Conservation (phyloP, 805 yeast genomes). For the Wickerhamiella vanderwaltii region DNA sequence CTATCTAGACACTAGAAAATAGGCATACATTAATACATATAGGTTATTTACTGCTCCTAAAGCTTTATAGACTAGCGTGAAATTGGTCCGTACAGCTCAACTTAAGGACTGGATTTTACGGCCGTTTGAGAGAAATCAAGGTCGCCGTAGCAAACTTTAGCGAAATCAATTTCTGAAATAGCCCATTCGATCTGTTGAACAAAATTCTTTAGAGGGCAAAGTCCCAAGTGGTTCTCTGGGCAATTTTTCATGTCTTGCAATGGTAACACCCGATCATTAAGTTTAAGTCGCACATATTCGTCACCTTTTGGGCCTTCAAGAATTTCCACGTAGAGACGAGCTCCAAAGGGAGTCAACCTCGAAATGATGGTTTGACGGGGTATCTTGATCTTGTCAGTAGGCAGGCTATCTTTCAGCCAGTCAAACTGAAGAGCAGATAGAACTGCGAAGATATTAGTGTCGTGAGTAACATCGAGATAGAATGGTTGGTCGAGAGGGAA, state of each 20-base stretch:
- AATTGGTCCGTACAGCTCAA: no score
- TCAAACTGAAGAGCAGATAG: constrained; percentile 52
- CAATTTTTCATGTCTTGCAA: constrained; percentile 27
- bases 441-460: constrained; percentile 50
- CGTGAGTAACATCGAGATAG: constrained; percentile 66
- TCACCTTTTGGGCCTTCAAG: constrained; percentile 23
- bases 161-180: constrained; percentile 23
- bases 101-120: no score
- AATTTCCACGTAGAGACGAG: constrained; percentile 31
- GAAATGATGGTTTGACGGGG: constrained; percentile 32
- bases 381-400: constrained; percentile 33
- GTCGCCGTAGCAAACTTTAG: constrained; percentile 21
- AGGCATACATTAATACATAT: background rate
- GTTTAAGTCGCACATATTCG: constrained; percentile 25
- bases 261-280: constrained; percentile 31
- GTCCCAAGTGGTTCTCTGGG: constrained; percentile 24
- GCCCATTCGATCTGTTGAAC: constrained; percentile 23
- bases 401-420: constrained; percentile 32
- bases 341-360: constrained; percentile 33
- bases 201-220: constrained; percentile 26
- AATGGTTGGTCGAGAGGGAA: constrained; percentile 38
- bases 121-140: no score
- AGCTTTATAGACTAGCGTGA: no score
- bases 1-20: background rate
- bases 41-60: no score